Conservation (phyloP, 2,329 filamentous ascomycete genomes). For the Tolypocladium sp. region DNA sequence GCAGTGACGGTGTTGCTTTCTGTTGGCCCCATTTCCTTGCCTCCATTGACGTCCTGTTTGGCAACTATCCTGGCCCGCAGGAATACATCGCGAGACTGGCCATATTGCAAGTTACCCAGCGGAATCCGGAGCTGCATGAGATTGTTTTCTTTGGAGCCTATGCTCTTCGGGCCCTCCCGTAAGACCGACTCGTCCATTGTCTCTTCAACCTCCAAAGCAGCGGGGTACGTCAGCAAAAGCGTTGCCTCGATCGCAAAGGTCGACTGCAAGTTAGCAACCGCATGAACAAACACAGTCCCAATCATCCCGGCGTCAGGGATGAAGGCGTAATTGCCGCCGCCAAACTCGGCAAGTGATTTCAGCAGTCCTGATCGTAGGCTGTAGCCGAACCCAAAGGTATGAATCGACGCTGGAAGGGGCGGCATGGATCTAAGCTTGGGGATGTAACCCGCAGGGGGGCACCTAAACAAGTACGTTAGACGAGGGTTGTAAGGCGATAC, state of each 20-base stretch:
- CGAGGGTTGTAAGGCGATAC: background rate
- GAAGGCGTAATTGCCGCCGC: conserved; percentile 49
- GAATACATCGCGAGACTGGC: conserved; percentile 49
- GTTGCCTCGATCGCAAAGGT: conserved; percentile 42
- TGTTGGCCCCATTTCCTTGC: background rate
- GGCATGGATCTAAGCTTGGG: conserved; percentile 37
- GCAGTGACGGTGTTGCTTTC: conserved; percentile 17
- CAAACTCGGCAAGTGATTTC: conserved; percentile 50
- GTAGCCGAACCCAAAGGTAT: conserved; percentile 29
- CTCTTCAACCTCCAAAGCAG: conserved; percentile 26
- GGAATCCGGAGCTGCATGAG: conserved; percentile 23
- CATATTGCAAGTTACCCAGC: conserved; percentile 48
- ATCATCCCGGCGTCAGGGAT: conserved; percentile 56
- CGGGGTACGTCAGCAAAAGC: conserved; percentile 31
- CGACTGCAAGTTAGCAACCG: conserved; percentile 50
- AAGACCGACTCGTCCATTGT: conserved; percentile 29
- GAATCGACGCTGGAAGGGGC: conserved; percentile 30
- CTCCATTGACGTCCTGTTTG: conserved; percentile 2
- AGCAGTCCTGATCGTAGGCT: conserved; percentile 35
- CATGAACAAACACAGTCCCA: conserved; percentile 52
- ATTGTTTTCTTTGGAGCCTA: conserved; percentile 3
- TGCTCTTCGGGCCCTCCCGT: conserved; percentile 14
- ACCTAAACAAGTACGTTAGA: conserved; percentile 16
- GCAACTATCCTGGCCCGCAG: conserved; percentile 23
- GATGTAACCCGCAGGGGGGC: conserved; percentile 43